Evolutionary conservation across 2,329 filamentous ascomycete genomes (phyloP), one percentile per base, ranked within the genome.

Genomic region (Alternaria brassicae): DNA sequence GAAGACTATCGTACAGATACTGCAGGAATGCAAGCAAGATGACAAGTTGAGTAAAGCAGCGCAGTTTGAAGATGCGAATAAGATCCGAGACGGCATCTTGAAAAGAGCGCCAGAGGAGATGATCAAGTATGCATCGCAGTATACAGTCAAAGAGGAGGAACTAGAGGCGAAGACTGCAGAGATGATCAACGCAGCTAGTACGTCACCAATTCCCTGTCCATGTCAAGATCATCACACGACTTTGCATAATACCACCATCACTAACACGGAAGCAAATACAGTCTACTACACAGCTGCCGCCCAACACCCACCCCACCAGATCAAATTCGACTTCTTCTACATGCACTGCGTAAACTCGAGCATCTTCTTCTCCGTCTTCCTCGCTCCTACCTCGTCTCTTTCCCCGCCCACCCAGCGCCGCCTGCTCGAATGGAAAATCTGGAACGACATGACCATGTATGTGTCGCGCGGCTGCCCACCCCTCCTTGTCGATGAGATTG

Each of bases 381-480:
- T 88, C 70, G 79, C 79, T 10, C 83, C 83, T 64, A 65, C 81
- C 32, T 23, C 56, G 36, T 95, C 86, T 85, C 81, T 93, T 41
- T 81, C 86, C 0, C 72, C 78, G 0, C 80, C 82, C 7, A 81
- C 81, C 47, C 94, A 93, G 72, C 81, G 83, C 12, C 87, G 91
- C 6, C 79, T 97, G 0, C 81, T 97, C 7, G 90, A 95, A 77
- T 93, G 88, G 86, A 96, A 96, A 77, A 90, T 89, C 49, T 86
- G 92, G 40, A 78, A 88, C 66, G 91, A 95, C 72, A 80, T 96
- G 6, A 72, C 88, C 6, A 82, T 92, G 78, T 97, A 96, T 74
- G 85, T 89, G 0, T 90, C 89, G 1, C 84, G 90, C 9, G 85
- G 84, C 3, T 84, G 83, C 1, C 89, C 92, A 0, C 77, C 83